Evolutionary conservation across 2,329 filamentous ascomycete species (phyloP).

Genomic region (Annulohypoxylon truncatum): DNA sequence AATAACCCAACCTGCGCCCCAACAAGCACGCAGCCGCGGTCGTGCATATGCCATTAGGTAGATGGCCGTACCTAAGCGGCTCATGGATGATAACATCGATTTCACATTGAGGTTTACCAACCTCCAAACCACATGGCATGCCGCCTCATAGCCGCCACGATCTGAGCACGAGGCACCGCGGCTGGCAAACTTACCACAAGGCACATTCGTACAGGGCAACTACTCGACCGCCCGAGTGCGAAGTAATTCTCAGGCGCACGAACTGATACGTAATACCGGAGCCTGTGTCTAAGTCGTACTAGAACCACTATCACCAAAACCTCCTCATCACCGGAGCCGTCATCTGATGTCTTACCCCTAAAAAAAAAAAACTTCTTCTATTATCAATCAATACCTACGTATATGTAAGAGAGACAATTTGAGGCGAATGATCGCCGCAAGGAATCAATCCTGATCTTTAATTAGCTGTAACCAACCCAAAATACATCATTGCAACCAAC

Average conservation of each 20-base stretch:
- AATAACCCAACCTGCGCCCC: slow-evolving; percentile 19
- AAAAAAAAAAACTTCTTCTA: background rate
- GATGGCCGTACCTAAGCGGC: background rate
- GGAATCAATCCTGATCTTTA: slow-evolving; percentile 11
- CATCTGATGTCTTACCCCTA: slow-evolving; percentile 24
- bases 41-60: slow-evolving; percentile 9
- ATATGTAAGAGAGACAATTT: slow-evolving; percentile 16
- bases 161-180: background rate
- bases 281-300: slow-evolving; percentile 25
- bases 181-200: background rate
- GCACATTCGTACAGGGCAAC: background rate
- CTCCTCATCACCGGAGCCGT: slow-evolving; percentile 11
- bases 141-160: background rate
- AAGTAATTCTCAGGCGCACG: slow-evolving; percentile 4
- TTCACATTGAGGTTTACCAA: background rate
- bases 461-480: background rate
- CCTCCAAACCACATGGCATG: slow-evolving; percentile 4
- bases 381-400: background rate
- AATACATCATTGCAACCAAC: slow-evolving; percentile 10
- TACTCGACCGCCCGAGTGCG: background rate
- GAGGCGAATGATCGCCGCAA: slow-evolving; percentile 17
- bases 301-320: background rate
- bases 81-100: slow-evolving; percentile 1
- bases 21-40: slow-evolving; percentile 15
- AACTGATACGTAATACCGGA: slow-evolving; percentile 21